Evolutionary conservation across 495 filamentous ascomycete genomes (phyloP).

Genomic region (Saxophila tyrrhenica): DNA sequence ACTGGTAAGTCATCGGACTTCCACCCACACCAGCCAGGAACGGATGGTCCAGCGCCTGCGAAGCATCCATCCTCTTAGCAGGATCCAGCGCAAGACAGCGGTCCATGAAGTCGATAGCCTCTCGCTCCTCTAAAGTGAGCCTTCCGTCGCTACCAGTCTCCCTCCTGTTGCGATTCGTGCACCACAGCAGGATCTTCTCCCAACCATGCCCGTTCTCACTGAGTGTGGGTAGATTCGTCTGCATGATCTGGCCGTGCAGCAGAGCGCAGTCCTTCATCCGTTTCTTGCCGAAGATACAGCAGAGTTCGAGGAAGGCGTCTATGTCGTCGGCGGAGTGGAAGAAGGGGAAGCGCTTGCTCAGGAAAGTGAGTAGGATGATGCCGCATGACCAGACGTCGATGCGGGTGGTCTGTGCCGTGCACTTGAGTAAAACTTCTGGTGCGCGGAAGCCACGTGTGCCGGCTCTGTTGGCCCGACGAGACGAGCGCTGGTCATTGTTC

Average conservation of each 20-base stretch:
- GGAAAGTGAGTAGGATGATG: constrained; percentile 82
- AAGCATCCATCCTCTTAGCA: constrained; percentile 55
- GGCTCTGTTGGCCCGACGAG: constrained; percentile 82
- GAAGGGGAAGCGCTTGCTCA: constrained; percentile 87
- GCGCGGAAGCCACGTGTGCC: constrained; percentile 95
- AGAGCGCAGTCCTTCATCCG: constrained; percentile 72
- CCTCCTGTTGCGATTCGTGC: constrained; percentile 48
- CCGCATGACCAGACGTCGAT: constrained; percentile 97
- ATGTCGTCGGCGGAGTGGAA: constrained; percentile 96
- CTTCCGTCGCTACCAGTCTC: constrained; percentile 32
- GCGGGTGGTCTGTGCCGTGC: constrained; percentile 78
- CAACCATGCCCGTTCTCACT: constrained; percentile 72
- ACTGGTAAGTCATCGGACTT: background rate
- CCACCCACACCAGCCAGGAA: constrained; percentile 44
- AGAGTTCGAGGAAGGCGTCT: constrained; percentile 93
- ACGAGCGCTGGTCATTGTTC: constrained; percentile 72
- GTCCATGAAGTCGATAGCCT: constrained; percentile 54
- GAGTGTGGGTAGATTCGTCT: constrained; percentile 83
- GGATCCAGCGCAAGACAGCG: constrained; percentile 66
- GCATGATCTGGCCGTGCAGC: constrained; percentile 77
- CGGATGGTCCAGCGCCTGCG: constrained; percentile 60
- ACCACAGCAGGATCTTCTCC: constrained; percentile 92
- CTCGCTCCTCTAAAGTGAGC: constrained; percentile 48
- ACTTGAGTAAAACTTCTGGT: constrained; percentile 94
- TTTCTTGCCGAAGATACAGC: constrained; percentile 80